Base-by-base conservation (phyloP, 495 filamentous ascomycete genomes). In the Penicillium steckii region DNA sequence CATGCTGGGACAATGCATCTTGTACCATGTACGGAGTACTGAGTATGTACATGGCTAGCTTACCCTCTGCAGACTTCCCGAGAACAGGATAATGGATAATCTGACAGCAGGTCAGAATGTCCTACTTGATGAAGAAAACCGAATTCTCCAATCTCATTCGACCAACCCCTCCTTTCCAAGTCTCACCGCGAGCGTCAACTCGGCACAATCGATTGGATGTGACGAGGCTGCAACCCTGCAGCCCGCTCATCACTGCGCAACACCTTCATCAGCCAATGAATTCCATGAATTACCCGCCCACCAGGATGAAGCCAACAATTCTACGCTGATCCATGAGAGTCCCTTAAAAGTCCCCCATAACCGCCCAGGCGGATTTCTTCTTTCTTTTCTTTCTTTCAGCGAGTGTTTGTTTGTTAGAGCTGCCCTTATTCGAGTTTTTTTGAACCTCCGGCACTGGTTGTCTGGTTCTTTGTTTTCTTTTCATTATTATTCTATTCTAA, bases 401-500 rank as follows among this genome's bases (percentile, higher is more conserved):
- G 88, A 89, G 86, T 79, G 78, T 74, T 83, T 83, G 84, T 83
- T 80, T 70, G 73, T 73, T 77, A 75, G 79, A 85, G 79, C 79
- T 87, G 72, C 64, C 55, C 21, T 33, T 59, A 56, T 66, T 78
- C 75, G 77, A 66, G 72, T 76, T n/a, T n/a, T n/a, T n/a, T n/a
- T n/a, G n/a, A 74, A 74, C 71, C 71, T 64, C 71, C 70, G 68
- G 67, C 67, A 73, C 74, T 75, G 69, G 69, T 69, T 80, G 65
- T 75, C 73, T 67, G 70, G 66, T 67, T 70, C 65, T 67, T 65
- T 73, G 69, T 53, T 68, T 67, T 37, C 72, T n/a, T 57, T 63
- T 33, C 47, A 65, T 65, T 66, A 64, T 42, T 65, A 60, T 68
- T 71, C 61, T 55, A 53, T 57, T 60, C 46, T 61, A 60, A 58